Conservation (phyloP, 2,329 filamentous ascomycete genomes). For the Penicillium sp. region DNA sequence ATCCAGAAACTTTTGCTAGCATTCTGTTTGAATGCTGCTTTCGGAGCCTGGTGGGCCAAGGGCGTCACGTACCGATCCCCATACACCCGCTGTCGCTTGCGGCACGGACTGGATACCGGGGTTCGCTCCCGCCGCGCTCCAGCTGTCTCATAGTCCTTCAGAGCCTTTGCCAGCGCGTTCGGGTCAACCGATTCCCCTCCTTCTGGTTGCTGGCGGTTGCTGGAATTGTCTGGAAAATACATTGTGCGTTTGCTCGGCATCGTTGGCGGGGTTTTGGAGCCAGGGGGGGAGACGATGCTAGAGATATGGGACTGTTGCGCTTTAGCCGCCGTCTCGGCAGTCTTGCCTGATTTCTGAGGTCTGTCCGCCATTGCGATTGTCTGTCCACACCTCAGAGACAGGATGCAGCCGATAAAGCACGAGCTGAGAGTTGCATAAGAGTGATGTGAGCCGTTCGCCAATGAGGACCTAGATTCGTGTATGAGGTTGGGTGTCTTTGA, state of each 20-base stretch:
- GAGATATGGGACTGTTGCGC: conserved; percentile 26
- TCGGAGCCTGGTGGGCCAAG: not conserved
- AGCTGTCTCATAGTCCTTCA: conserved; percentile 63
- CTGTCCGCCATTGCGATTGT: conserved; percentile 22
- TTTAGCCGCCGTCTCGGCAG: conserved; percentile 21
- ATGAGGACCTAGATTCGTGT: not conserved
- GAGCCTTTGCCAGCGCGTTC: conserved; percentile 59
- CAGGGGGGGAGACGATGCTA: conserved; percentile 52
- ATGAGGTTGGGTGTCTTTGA: conserved; percentile 9
- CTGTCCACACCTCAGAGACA: conserved; percentile 12
- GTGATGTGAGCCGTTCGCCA: not conserved
- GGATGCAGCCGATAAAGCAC: conserved; percentile 11
- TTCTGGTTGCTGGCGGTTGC: conserved; percentile 28
- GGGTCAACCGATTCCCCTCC: conserved; percentile 60
- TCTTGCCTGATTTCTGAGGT: conserved; percentile 18
- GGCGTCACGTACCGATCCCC: conserved; percentile 58
- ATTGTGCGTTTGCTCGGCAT: conserved; percentile 50
- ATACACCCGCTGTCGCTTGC: conserved; percentile 69
- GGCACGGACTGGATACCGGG: conserved; percentile 65
- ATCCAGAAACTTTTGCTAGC: not conserved
- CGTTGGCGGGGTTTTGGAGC: conserved; percentile 62
- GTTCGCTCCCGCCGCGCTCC: conserved; percentile 62
- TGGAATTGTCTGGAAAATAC: conserved; percentile 34
- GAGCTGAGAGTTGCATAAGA: conserved; percentile 15
- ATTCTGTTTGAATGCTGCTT: not conserved